Evolutionary conservation across 768 basidiomycete genomes (phyloP), one percentile per base, ranked within the genome.

Genomic region (Termitomyces sp.): DNA sequence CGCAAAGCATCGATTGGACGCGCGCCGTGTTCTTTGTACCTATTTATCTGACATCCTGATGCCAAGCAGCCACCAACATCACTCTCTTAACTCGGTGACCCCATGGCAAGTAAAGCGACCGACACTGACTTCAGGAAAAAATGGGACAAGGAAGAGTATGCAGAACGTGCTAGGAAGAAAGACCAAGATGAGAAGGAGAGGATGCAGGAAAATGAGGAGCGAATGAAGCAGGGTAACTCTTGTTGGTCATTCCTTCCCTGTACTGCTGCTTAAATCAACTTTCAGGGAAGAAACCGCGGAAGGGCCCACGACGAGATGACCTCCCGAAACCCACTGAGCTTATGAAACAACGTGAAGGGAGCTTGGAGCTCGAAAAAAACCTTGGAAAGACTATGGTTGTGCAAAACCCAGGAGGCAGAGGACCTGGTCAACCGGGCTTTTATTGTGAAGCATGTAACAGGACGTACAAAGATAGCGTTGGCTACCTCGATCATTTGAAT

Each of bases 401-500:
- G 12, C 86, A 92, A 66, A 87, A 88, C 67, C 82, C 85, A 2
- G 84, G 88, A 39, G 91, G 85, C 18, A 81, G 85, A 61, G 95
- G 95, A 1, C 82, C 94, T 18, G 94, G 95, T 4, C 88, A 94
- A 61, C 94, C 94, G 24, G 94, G 94, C 0, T 99, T 97, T 74
- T 89, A 83, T 72, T 99, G 97, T 67, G 94, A 96, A 67, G 74
- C 88, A 9, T 99, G 97, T 70, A 88, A 83, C 64, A 79, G 93
- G 63, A 96, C 89, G 16, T 91, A 93, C 74, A 97, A 96, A 72
- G 97, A 99, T 67, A 93, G 86, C 51, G 81, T 86, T n/a, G 91
- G 86, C 10, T 98, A 98, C 69, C 76, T 99, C 48, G 95, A 98
- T 69, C 97, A 99, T 68, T 84, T 99, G 56, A 99, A 99, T 73